Percentiles rank a stretch among this genome's conserved stretches.
phyloP scores from a whole-genome alignment of 768 basidiomycete species.

The Pseudohyphozyma bogoriensis region DNA sequence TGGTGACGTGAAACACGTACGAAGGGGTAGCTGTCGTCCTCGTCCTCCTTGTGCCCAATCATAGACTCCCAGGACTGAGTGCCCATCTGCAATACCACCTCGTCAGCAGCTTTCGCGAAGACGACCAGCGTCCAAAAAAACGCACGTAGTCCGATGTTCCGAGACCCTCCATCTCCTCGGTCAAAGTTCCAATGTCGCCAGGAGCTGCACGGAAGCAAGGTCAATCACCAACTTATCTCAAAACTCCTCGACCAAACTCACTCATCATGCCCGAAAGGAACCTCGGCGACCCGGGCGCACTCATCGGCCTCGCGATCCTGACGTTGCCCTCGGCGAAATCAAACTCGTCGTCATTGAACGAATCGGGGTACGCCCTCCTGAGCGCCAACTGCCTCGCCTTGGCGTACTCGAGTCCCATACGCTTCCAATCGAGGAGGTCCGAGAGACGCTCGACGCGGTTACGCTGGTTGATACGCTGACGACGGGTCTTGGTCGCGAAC shows the following conservation, averaged over 20 bases:
- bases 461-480: slow-evolving; percentile 96
- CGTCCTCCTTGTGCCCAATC: slow-evolving; percentile 48
- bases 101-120: background rate
- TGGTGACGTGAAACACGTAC: background rate
- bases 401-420: slow-evolving; percentile 88
- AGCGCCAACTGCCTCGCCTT: slow-evolving; percentile 70
- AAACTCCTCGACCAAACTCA: background rate
- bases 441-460: slow-evolving; percentile 92
- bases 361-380: slow-evolving; percentile 79
- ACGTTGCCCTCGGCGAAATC: slow-evolving; percentile 57
- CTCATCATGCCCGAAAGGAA: slow-evolving; percentile 60
- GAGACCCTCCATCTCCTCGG: slow-evolving; percentile 71
- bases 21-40: slow-evolving; percentile 74
- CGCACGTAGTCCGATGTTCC: slow-evolving; percentile 78
- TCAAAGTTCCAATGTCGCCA: slow-evolving; percentile 77
- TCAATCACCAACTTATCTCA: slow-evolving; percentile 20
- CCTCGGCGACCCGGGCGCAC: slow-evolving; percentile 78
- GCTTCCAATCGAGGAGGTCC: slow-evolving; percentile 96
- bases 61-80: slow-evolving; percentile 19
- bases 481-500: slow-evolving; percentile 72
- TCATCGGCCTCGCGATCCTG: slow-evolving; percentile 52
- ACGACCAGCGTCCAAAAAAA: slow-evolving; percentile 24
- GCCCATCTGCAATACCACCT: slow-evolving; percentile 1
- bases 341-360: slow-evolving; percentile 59
- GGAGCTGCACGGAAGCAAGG: slow-evolving; percentile 68